A percentile compares a stretch with the other conserved stretches of the same genome.
phyloP scores from a whole-genome alignment of 805 yeast species.

The Zygoascus ofunaensis region DNA sequence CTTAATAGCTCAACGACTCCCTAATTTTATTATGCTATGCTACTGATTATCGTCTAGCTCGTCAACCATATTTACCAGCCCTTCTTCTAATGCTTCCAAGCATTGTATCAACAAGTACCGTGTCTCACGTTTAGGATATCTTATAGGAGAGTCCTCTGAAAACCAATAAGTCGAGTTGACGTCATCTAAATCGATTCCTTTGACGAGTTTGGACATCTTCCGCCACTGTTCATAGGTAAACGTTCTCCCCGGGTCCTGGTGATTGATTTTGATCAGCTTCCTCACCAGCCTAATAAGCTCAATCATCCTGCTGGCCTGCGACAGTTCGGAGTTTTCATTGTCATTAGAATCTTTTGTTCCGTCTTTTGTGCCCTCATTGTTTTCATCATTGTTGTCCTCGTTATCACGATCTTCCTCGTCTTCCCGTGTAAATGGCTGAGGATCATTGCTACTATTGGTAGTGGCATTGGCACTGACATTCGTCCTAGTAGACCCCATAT shows the following conservation, averaged over 20 bases:
- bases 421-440: neutral
- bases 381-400: no score
- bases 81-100: conserved; percentile 2
- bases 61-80: neutral
- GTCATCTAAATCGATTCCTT: conserved; percentile 15
- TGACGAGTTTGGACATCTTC: conserved; percentile 23
- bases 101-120: conserved; percentile 37
- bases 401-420: neutral
- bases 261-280: conserved; percentile 1
- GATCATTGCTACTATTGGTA: neutral
- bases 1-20: no score
- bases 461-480: neutral
- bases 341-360: neutral
- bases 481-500: neutral
- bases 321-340: neutral
- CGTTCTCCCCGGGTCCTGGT: conserved; percentile 29
- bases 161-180: conserved; percentile 47
- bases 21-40: no score
- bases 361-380: neutral
- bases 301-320: conserved; percentile 3
- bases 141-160: conserved; percentile 55
- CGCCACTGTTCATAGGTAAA: conserved; percentile 50
- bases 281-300: conserved; percentile 5
- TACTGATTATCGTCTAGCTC: neutral
- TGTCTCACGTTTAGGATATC: conserved; percentile 62